Conservation (phyloP, 495 filamentous ascomycete genomes). For the Hypoxylon fuscum region DNA sequence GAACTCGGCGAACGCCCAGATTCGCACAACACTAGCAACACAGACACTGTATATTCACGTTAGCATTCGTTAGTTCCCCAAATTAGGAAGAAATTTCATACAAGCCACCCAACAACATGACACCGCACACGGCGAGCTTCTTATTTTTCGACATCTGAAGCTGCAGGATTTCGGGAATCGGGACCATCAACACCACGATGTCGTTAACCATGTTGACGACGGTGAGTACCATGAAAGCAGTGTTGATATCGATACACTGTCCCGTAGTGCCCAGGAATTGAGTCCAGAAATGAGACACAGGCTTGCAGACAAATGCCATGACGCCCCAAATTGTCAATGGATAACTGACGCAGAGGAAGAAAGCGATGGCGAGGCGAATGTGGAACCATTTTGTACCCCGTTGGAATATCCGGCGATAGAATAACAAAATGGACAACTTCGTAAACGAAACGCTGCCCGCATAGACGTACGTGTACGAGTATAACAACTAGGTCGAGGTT, state of each 20-base stretch:
- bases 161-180: constrained; percentile 48
- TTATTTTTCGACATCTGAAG: constrained; percentile 49
- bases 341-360: constrained; percentile 27
- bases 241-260: constrained; percentile 43
- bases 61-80: background rate
- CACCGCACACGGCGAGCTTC: constrained; percentile 52
- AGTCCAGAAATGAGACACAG: constrained; percentile 46
- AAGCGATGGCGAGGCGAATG: constrained; percentile 22
- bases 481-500: constrained; percentile 39
- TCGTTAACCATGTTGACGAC: constrained; percentile 54
- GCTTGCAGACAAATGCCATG: constrained; percentile 43
- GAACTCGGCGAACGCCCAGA: constrained; percentile 48
- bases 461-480: constrained; percentile 49
- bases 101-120: constrained; percentile 54
- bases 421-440: constrained; percentile 49
- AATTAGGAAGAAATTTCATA: constrained; percentile 31
- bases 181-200: constrained; percentile 53
- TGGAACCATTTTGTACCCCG: constrained; percentile 37
- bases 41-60: constrained; percentile 41
- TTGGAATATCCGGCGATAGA: constrained; percentile 48
- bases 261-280: constrained; percentile 36
- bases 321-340: constrained; percentile 38
- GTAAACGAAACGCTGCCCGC: constrained; percentile 45
- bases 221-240: constrained; percentile 44
- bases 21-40: constrained; percentile 54